Evolutionary conservation across 176 grass and related monocot species (phyloP), one percentile per base, ranked within the genome.

Genomic region (Musa beccarii): DNA sequence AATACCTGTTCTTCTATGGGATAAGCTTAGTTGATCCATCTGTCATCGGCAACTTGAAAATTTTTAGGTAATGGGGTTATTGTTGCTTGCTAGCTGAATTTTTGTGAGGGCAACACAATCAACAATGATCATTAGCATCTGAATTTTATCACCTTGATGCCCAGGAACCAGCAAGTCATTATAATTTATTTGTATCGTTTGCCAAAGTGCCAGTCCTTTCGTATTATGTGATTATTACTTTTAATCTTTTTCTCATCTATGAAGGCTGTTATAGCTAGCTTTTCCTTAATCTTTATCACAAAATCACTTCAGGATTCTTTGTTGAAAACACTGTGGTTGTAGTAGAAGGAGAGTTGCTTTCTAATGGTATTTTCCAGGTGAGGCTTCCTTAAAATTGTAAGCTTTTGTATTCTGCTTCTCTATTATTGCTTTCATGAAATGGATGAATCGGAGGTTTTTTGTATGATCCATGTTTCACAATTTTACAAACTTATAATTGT

Each of bases 261-360:
- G 16, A 24, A 59, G 50, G 65, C 7, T 28, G 24, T 53, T 8
- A 9, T 66, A 74, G 75, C 23, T 12, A 74, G 43, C 7, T 19
- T 77, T 83, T 77, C 88, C 90, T 91, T 97, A 83, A 87, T 79
- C 84, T 76, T 62, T 9, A 89, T 80, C 82, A 98, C 94, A 98
- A 91, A 89, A 89, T 93, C 24, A 98, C 90, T 20, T 90, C 94
- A 85, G 90, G 94, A 29, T 87, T 98, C 84, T 91, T 98, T 65
- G 82, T 85, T 76, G 94, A 98, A 80, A 93, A 93, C 59, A 91
- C 94, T 75, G 79, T 98, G 75, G 86, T 98, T 59, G 88, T 98
- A 24, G 94, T 86, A 28, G 90, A 98, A 83, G 94, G 94, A 49
- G 90, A 93, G 51, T 82, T 93, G 22, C 90, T 89, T 85, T 86